phyloP scores from a whole-genome alignment of 164 flowering plant genomes.

The Santalum album region DNA sequence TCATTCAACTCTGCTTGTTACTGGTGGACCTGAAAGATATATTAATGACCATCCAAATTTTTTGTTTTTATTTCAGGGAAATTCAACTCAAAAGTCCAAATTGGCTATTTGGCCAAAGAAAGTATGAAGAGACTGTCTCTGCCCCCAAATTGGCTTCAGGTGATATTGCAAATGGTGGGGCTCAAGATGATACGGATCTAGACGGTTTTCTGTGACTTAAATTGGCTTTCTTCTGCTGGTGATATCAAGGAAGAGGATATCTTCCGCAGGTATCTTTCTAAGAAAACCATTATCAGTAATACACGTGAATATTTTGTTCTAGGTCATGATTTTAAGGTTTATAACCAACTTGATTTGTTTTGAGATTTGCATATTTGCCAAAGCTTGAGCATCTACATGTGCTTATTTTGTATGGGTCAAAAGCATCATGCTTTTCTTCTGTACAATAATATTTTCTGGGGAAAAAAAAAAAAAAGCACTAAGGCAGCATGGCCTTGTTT shows the following conservation, averaged over 20 bases:
- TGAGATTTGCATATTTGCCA: not conserved
- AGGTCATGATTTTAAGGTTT: not conserved
- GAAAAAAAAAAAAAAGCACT: too few relatives aligned
- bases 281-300: not conserved
- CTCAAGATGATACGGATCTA: slow-evolving; percentile 18
- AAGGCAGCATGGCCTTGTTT: too few relatives aligned
- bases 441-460: too few relatives aligned
- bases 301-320: not conserved
- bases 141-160: slow-evolving; percentile 32
- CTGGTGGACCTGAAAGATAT: too few relatives aligned
- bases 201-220: slow-evolving; percentile 37
- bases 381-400: too few relatives aligned
- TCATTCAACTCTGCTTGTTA: too few relatives aligned
- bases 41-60: too few relatives aligned
- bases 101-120: slow-evolving; percentile 97
- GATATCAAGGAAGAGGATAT: slow-evolving; percentile 60
- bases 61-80: slow-evolving; percentile 63
- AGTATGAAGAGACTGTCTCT: slow-evolving; percentile 52
- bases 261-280: slow-evolving; percentile 48
- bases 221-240: slow-evolving; percentile 48
- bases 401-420: too few relatives aligned
- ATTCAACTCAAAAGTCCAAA: slow-evolving; percentile 95
- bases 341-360: not conserved
- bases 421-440: too few relatives aligned
- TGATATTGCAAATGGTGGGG: slow-evolving; percentile 27